Percentiles rank a stretch among this genome's conserved stretches.
phyloP scores from a whole-genome alignment of 768 basidiomycete genomes.

The Suillus subalutaceus region DNA sequence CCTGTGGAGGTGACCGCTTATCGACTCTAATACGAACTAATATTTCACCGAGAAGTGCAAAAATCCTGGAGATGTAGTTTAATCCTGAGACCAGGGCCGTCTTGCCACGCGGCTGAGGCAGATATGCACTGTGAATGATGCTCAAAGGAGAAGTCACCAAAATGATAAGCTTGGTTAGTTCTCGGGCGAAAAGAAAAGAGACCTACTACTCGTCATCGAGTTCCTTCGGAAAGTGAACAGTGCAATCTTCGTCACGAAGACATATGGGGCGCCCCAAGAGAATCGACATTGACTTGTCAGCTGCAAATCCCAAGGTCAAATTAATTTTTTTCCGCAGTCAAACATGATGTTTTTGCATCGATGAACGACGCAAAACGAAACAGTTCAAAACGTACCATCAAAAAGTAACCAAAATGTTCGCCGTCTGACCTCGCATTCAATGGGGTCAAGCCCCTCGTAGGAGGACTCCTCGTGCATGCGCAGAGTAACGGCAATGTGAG shows the following conservation, averaged over 20 bases:
- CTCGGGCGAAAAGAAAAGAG: conserved; percentile 26
- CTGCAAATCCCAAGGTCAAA: conserved; percentile 38
- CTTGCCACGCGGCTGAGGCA: conserved; percentile 86
- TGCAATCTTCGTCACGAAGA: conserved; percentile 89
- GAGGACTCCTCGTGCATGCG: conserved; percentile 87
- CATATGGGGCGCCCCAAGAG: conserved; percentile 83
- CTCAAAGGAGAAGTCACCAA: conserved; percentile 39
- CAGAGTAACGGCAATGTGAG: conserved; percentile 79
- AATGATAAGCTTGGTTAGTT: conserved; percentile 28
- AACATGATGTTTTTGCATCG: conserved; percentile 10
- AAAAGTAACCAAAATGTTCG: conserved; percentile 90
- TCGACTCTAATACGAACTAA: conserved; percentile 85
- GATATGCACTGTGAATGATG: conserved; percentile 82
- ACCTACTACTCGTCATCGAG: conserved; percentile 89
- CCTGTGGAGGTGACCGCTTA: conserved; percentile 83
- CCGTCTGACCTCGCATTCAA: conserved; percentile 86
- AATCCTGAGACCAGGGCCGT: conserved; percentile 85
- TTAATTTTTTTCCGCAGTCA: background rate
- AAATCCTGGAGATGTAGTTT: conserved; percentile 85
- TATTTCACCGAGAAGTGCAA: conserved; percentile 84
- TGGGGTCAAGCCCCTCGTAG: conserved; percentile 81
- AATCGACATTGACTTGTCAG: conserved; percentile 90
- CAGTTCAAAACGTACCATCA: conserved; percentile 57
- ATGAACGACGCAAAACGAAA: conserved; percentile 13
- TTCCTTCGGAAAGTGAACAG: conserved; percentile 85